phyloP scores from a whole-genome alignment of 2,329 filamentous ascomycete genomes.

The Rhynchosporium agropyri region DNA sequence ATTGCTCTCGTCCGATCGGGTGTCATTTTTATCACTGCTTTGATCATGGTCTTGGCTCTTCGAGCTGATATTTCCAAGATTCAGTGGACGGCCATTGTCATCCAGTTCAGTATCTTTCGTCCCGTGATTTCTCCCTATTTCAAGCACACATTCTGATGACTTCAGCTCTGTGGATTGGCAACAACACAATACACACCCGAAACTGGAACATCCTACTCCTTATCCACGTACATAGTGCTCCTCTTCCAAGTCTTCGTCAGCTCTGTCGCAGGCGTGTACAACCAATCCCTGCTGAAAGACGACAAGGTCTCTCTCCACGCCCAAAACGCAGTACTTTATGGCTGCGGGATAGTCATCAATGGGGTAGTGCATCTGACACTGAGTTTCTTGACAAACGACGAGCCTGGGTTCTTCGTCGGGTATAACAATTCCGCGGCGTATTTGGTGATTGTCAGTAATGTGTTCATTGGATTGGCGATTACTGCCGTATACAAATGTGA shows the following conservation, averaged over 20 bases:
- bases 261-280: slow-evolving; percentile 43
- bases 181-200: slow-evolving; percentile 42
- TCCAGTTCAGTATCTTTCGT: slow-evolving; percentile 34
- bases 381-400: slow-evolving; percentile 36
- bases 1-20: slow-evolving; percentile 43
- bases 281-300: slow-evolving; percentile 43
- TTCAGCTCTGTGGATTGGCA: slow-evolving; percentile 40
- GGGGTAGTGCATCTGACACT: slow-evolving; percentile 39
- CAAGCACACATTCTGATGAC: neutral
- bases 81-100: slow-evolving; percentile 43
- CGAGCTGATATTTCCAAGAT: slow-evolving; percentile 38
- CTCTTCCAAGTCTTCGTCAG: slow-evolving; percentile 43
- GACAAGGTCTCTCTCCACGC: slow-evolving; percentile 43
- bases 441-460: slow-evolving; percentile 43
- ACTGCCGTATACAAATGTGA: slow-evolving; percentile 44
- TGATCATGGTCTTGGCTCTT: slow-evolving; percentile 41
- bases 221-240: slow-evolving; percentile 41
- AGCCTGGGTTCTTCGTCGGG: slow-evolving; percentile 35
- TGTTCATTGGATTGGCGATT: slow-evolving; percentile 44
- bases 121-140: too few relatives aligned
- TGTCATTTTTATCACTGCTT: slow-evolving; percentile 41
- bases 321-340: slow-evolving; percentile 43
- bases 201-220: slow-evolving; percentile 39
- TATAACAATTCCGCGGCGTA: slow-evolving; percentile 38
- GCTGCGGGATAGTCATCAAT: slow-evolving; percentile 40